Evolutionary conservation across 176 grass and related monocot genomes (phyloP).

Genomic region (Triticum turgidum): DNA sequence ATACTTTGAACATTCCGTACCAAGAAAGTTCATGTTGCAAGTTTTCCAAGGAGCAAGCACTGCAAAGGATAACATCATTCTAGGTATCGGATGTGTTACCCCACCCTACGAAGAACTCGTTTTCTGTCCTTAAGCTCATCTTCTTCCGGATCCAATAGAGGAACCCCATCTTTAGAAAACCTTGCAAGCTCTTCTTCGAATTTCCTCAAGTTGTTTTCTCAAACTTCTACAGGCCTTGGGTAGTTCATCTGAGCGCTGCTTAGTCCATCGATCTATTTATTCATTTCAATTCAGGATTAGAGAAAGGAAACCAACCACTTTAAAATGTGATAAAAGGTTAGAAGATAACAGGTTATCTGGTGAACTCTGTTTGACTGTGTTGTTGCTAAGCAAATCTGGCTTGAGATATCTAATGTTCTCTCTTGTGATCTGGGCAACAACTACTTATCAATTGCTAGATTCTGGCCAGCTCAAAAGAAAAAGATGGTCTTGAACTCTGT

Average conservation of each 20-base stretch:
- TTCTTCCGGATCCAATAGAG: slow-evolving; percentile 86
- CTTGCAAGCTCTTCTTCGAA: slow-evolving; percentile 59
- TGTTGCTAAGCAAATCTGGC: too few relatives aligned
- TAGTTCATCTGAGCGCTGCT: slow-evolving; percentile 47
- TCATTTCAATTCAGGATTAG: slow-evolving; percentile 26
- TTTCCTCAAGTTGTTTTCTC: slow-evolving; percentile 73
- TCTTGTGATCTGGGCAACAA: too few relatives aligned
- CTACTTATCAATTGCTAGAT: too few relatives aligned
- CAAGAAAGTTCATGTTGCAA: background rate
- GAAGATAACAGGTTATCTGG: background rate
- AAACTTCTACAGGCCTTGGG: slow-evolving; percentile 33
- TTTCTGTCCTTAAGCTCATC: slow-evolving; percentile 78
- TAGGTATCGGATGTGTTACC: slow-evolving; percentile 35
- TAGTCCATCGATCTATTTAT: slow-evolving; percentile 64
- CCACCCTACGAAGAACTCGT: slow-evolving; percentile 69
- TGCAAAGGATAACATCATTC: background rate
- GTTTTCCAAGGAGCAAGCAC: background rate
- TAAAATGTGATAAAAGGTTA: background rate
- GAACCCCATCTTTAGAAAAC: slow-evolving; percentile 74
- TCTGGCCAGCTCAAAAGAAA: too few relatives aligned
- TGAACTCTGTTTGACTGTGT: background rate
- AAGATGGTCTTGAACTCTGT: too few relatives aligned
- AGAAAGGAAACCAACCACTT: slow-evolving; percentile 2
- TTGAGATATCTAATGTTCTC: too few relatives aligned
- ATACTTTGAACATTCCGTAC: too few relatives aligned